A percentile compares a stretch with the other conserved stretches of the same genome.
Conservation (phyloP, 306 rosid species). For the Trifolium fragiferum region DNA sequence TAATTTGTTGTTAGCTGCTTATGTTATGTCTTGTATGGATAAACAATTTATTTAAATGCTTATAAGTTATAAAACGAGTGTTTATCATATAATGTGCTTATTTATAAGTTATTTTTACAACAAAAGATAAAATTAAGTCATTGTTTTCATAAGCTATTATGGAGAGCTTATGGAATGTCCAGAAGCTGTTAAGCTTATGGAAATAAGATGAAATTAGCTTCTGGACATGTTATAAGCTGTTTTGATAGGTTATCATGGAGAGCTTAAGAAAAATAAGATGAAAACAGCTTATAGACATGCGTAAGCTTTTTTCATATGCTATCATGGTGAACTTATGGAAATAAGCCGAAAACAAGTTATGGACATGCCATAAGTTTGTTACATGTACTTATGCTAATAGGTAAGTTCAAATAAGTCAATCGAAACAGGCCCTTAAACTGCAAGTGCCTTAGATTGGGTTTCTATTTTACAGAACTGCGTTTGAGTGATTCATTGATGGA, state of each 20-base stretch:
- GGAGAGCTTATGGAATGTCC: too few species aligned
- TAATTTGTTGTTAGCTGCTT: too few species aligned
- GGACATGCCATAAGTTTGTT: not conserved
- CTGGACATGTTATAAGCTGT: too few species aligned
- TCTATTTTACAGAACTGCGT: conserved; percentile 34
- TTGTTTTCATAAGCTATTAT: not conserved
- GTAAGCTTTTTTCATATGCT: not conserved
- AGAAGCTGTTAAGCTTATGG: not conserved
- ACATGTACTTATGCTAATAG: not conserved
- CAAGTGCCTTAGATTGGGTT: not conserved
- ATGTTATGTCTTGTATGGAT: not conserved
- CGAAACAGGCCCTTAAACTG: not conserved
- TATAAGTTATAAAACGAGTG: not conserved
- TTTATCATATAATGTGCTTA: not conserved
- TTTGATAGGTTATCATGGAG: too few species aligned
- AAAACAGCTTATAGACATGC: too few species aligned
- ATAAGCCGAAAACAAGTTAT: not conserved
- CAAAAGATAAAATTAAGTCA: not conserved
- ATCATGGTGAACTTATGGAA: not conserved
- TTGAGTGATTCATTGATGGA: conserved; percentile 56
- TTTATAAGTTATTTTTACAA: not conserved
- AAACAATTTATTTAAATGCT: not conserved
- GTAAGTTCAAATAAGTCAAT: not conserved
- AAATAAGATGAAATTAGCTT: not conserved
- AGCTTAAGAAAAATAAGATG: too few species aligned